Evolutionary conservation across 495 filamentous ascomycete species (phyloP).

Genomic region (Jackrogersella multiformis): DNA sequence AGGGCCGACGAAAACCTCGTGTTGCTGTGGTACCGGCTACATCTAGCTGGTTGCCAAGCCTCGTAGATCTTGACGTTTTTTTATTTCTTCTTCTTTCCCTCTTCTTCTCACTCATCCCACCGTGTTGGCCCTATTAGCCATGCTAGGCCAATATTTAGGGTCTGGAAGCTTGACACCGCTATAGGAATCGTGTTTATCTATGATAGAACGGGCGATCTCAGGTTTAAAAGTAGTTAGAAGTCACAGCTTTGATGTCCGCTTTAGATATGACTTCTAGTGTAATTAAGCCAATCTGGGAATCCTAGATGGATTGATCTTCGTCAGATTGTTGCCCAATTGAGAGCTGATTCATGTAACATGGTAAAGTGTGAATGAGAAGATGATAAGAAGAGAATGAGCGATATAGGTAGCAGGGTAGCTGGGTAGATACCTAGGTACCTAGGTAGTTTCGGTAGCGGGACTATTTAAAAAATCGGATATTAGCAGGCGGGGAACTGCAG

Average conservation of each 20-base stretch:
- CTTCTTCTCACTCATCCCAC: background rate
- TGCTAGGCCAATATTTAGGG: background rate
- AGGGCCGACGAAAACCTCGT: conserved; percentile 46
- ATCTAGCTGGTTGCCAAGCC: conserved; percentile 31
- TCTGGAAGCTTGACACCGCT: background rate
- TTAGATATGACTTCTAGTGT: background rate
- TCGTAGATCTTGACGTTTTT: conserved; percentile 5
- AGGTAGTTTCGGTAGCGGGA: too few relatives aligned
- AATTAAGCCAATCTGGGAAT: conserved; percentile 1
- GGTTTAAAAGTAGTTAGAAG: background rate
- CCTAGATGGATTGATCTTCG: conserved; percentile 2
- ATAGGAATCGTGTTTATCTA: background rate
- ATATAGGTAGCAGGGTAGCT: too few relatives aligned
- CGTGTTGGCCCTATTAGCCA: background rate
- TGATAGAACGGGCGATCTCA: background rate
- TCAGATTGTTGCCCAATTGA: conserved; percentile 6
- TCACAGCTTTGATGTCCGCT: background rate
- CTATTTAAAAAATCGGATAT: too few relatives aligned
- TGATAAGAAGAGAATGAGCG: background rate
- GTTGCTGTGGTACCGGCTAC: conserved; percentile 40
- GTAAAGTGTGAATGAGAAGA: background rate
- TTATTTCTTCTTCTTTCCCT: background rate
- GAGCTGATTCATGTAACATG: background rate
- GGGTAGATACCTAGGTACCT: too few relatives aligned
- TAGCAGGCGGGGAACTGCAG: background rate